Evolutionary conservation across 768 basidiomycete genomes (phyloP), one percentile per base, ranked within the genome.

Genomic region (Multifurca ochricompacta): DNA sequence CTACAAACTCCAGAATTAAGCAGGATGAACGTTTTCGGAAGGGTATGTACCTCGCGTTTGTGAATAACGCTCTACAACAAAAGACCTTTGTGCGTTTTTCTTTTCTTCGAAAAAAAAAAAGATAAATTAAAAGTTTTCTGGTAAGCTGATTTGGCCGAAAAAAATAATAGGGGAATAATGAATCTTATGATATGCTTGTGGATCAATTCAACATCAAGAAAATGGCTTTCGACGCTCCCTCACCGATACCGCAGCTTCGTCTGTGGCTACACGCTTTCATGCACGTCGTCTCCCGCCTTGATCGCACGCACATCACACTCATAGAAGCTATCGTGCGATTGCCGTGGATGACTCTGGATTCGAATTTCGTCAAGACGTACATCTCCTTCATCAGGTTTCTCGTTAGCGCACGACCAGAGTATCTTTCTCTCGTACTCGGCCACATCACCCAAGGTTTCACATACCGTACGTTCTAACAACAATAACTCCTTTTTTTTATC

Each of bases 331-430:
- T 98, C 54, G 75, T 97, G 39, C 77, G 77, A 58, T 76, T 97
- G 64, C 91, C 92, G 11, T 99, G 96, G 96, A 85, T 88, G 14
- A 88, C 83, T n/a, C 81, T 91, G 69, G 93, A 95, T 64, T 79
- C 79, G 30, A 71, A 74, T 31, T 88, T 95, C 60, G 92, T 94
- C 48, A 87, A 85, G 69, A 83, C 85, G 4, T 97, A 95, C 70
- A 86, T 85, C 28, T 78, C 86, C 32, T 96, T 96, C 66, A 80
- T 92, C 44, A 89, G 91, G 25, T 90, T 94, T 74, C 80, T 99
- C 36, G 79, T 95, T 61, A 91, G 88, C 58, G 91, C 95, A 21
- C 74, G 87, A 58, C 90, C 94, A 56, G 91, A 96, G 71, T 97
- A 95, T 69, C 77, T 95, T 30, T 85, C 85, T 21, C 76, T 87